phyloP scores from a whole-genome alignment of 164 flowering plant genomes.

The Brasenia schreberi region DNA sequence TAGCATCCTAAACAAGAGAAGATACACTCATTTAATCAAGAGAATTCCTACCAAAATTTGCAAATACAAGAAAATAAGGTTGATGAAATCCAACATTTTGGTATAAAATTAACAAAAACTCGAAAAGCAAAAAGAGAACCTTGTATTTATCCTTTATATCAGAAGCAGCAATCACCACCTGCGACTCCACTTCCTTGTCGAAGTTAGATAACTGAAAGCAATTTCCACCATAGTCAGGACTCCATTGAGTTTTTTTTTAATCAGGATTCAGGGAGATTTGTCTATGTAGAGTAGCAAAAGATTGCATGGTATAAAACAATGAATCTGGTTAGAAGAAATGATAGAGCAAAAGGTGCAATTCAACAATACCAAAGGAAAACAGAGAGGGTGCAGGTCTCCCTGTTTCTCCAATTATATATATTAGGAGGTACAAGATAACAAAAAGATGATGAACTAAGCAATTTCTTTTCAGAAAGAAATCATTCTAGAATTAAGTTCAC shows the following conservation, averaged over 20 bases:
- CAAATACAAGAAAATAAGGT: background rate
- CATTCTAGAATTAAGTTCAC: too few relatives aligned
- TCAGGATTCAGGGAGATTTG: too few relatives aligned
- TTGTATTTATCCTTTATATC: conserved; percentile 54
- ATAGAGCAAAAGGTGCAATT: too few relatives aligned
- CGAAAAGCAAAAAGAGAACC: conserved; percentile 19
- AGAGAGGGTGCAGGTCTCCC: too few relatives aligned
- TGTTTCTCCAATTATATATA: too few relatives aligned
- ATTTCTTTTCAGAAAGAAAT: too few relatives aligned
- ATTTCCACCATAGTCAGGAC: background rate
- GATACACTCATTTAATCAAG: background rate
- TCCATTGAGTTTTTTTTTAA: background rate
- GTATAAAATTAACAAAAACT: background rate
- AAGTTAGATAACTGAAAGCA: conserved; percentile 18
- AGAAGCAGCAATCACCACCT: conserved; percentile 32
- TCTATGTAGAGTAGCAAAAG: too few relatives aligned
- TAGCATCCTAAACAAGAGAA: conserved; percentile 40
- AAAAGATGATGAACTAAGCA: too few relatives aligned
- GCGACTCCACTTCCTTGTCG: conserved; percentile 20
- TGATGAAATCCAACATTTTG: background rate
- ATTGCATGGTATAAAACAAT: too few relatives aligned
- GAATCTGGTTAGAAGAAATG: too few relatives aligned
- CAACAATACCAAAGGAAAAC: too few relatives aligned
- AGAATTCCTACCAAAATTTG: background rate
- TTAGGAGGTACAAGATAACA: too few relatives aligned